phyloP scores from a whole-genome alignment of 202 grass and related monocot species.

The Saccharum hybrid region DNA sequence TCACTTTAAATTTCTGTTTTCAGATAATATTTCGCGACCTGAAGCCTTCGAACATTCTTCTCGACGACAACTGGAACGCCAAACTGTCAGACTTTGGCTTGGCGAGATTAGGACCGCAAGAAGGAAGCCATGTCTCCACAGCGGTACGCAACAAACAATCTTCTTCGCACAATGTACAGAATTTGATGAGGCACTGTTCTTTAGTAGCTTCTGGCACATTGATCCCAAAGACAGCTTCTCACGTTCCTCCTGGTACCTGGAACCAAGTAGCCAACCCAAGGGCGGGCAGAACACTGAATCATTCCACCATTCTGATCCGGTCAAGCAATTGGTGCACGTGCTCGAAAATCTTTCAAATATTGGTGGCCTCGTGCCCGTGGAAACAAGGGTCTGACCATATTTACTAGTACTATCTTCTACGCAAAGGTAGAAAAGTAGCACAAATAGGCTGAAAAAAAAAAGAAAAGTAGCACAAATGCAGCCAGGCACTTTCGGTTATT shows the following conservation, averaged over 20 bases:
- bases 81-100: conserved; percentile 95
- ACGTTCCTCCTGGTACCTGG: neutral
- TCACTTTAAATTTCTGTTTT: conserved; percentile 8
- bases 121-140: conserved; percentile 93
- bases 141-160: conserved; percentile 55
- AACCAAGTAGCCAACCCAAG: conserved; percentile 9
- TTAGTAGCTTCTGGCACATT: conserved; percentile 3
- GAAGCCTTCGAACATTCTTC: conserved; percentile 94
- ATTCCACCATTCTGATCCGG: conserved; percentile 14
- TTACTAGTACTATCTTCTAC: conserved; percentile 19
- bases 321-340: conserved; percentile 37
- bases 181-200: neutral
- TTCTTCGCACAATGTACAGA: conserved; percentile 11
- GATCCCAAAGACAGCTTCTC: conserved; percentile 1
- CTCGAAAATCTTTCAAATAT: conserved; percentile 25
- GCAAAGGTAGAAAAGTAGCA: conserved; percentile 18
- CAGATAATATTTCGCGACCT: conserved; percentile 98
- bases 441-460: too few relatives aligned
- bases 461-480: neutral
- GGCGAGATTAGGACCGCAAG: conserved; percentile 78
- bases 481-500: conserved; percentile 26
- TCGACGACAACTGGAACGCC: conserved; percentile 90
- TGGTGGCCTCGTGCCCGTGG: conserved; percentile 7
- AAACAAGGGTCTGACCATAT: conserved; percentile 35
- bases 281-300: neutral